Evolutionary conservation across 192 early-diverging fungal genomes (phyloP), one percentile per base, ranked within the genome.

Genomic region (Phlyctochytrium planicorne): DNA sequence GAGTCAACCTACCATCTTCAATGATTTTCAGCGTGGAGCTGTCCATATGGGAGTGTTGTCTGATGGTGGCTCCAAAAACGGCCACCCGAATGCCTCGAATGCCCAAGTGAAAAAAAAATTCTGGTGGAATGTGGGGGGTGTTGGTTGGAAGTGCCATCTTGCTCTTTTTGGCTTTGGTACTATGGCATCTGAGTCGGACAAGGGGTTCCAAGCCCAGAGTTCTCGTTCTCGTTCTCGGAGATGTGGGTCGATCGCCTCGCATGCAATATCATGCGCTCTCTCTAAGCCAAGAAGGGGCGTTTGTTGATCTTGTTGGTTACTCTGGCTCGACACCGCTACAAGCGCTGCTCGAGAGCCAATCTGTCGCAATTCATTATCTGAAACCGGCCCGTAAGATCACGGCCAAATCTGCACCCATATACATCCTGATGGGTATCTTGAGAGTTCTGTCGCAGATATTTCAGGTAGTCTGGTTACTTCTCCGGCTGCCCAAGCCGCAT

Each of bases 231-330:
- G 66, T 68, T 3, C 37, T 68, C 10, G 66, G 66, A 24, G 66
- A 68, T 29, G 3, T 78, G 10, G 76, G 76, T 36, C 71, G 69
- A 32, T 71, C 69, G 23, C 95, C 96, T 14, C 87, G 95, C n/a
- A 97, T 95, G 90, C 84, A 90, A 61, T 88, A 93, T 66, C 96
- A 98, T 74, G 92, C 93, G 36, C 66, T 90, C 3, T 91, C 90
- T 29, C 79, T 96, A 37, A 84, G 88, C 3, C 66, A 76, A 34
- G 78, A 77, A 2, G 90, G 91, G 0, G 86, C 82, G 62, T 65
- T 52, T n/a, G 93, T 97, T 17, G 85, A 93, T 67, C 63, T 97
- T 35, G 83, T 97, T 59, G 94, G 93, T 10, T 97, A 95, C 69
- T 67, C 71, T 3, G 93, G 89, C 76, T 80, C 73, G 52, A 53